phyloP scores from a whole-genome alignment of 2,329 filamentous ascomycete species.

The Ophiocordyceps sinensis region DNA sequence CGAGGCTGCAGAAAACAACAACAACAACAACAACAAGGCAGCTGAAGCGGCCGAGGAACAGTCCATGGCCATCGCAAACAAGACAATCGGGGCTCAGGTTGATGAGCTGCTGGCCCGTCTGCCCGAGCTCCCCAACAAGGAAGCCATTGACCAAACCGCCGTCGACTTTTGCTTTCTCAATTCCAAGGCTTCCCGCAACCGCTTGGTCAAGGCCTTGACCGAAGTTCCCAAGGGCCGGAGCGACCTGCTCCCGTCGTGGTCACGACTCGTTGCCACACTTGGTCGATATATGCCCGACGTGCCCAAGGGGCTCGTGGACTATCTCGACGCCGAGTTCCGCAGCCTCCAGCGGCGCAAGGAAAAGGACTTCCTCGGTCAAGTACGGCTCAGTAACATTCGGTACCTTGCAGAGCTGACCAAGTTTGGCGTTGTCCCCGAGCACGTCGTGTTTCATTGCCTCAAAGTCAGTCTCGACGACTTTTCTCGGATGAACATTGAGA shows the following conservation, averaged over 20 bases:
- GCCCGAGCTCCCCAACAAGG: conserved; percentile 85
- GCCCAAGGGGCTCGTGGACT: conserved; percentile 78
- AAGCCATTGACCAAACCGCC: conserved; percentile 79
- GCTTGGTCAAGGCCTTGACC: conserved; percentile 81
- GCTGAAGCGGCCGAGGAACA: conserved; percentile 55
- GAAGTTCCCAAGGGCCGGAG: conserved; percentile 90
- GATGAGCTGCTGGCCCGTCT: conserved; percentile 77
- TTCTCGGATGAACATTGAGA: conserved; percentile 97
- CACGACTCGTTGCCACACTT: conserved; percentile 83
- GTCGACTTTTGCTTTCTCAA: conserved; percentile 98
- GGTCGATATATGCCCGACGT: conserved; percentile 90
- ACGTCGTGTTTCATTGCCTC: conserved; percentile 96
- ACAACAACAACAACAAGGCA: conserved; percentile 24
- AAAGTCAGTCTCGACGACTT: conserved; percentile 97
- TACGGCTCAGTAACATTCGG: conserved; percentile 87
- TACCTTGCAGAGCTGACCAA: conserved; percentile 96
- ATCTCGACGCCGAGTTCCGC: conserved; percentile 91
- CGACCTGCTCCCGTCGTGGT: conserved; percentile 81
- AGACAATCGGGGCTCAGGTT: conserved; percentile 92
- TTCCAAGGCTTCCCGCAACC: conserved; percentile 92
- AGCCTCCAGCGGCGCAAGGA: conserved; percentile 93
- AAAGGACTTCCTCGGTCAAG: conserved; percentile 92
- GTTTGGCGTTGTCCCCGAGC: conserved; percentile 93
- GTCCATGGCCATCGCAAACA: conserved; percentile 91
- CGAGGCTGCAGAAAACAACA: conserved; percentile 28